A percentile compares a stretch with the other conserved stretches of the same genome.
phyloP scores from a whole-genome alignment of 2,329 filamentous ascomycete species.

The Pyrenophora teres region DNA sequence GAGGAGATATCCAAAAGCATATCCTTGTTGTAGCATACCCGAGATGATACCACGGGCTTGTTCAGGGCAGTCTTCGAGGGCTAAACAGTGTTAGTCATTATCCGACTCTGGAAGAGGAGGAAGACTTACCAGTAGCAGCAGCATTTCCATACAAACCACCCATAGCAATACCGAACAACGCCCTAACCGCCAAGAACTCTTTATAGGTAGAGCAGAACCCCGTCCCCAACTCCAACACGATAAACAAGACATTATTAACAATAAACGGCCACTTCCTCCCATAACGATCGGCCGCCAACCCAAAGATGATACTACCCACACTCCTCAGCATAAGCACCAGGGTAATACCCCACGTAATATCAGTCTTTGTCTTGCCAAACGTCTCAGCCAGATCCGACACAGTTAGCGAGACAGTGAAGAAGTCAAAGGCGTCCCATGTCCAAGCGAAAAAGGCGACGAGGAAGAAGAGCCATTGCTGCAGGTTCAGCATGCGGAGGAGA shows the following conservation, averaged over 20 bases:
- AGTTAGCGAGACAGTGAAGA: conserved; percentile 65
- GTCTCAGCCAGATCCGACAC: conserved; percentile 58
- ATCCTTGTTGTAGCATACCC: conserved; percentile 67
- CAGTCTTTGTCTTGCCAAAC: conserved; percentile 60
- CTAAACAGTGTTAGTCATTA: conserved; percentile 29
- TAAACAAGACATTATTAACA: conserved; percentile 65
- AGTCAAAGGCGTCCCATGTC: conserved; percentile 60
- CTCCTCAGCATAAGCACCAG: conserved; percentile 62
- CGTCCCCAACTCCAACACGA: conserved; percentile 63
- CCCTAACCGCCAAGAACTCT: conserved; percentile 63
- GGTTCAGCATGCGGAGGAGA: conserved; percentile 57
- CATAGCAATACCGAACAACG: conserved; percentile 68
- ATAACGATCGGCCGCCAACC: conserved; percentile 58
- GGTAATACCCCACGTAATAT: conserved; percentile 64
- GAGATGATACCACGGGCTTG: conserved; percentile 64
- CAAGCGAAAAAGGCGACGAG: conserved; percentile 55
- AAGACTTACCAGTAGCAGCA: conserved; percentile 56
- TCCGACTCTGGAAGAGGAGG: not conserved
- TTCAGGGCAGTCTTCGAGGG: conserved; percentile 65
- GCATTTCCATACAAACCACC: conserved; percentile 66
- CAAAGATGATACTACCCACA: conserved; percentile 63
- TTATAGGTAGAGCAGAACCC: conserved; percentile 64
- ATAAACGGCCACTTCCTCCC: conserved; percentile 63
- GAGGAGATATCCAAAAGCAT: conserved; percentile 68
- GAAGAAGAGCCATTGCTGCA: conserved; percentile 65